Evolutionary conservation across 169 alveolate genomes (phyloP).

Genomic region (Theileria sp.): DNA sequence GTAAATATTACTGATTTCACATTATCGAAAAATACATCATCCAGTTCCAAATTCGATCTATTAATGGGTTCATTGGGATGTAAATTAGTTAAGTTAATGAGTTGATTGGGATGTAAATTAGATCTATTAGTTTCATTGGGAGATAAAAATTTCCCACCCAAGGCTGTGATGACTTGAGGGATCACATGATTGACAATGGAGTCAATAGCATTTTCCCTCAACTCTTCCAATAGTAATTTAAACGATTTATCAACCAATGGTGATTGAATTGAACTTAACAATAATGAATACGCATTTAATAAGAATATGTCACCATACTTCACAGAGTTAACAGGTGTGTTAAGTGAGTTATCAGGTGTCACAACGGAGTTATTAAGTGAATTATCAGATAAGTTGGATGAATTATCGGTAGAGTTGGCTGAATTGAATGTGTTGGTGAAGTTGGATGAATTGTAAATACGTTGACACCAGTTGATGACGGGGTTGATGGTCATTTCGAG

Average conservation of each 20-base stretch:
- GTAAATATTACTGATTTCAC: background rate
- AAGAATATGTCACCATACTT: background rate
- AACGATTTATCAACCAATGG: background rate
- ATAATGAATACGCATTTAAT: background rate
- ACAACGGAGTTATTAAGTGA: too few relatives aligned
- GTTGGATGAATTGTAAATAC: background rate
- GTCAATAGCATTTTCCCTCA: background rate
- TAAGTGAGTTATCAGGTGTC: too few relatives aligned
- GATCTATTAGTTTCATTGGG: too few relatives aligned
- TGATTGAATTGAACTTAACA: background rate
- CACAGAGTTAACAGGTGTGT: too few relatives aligned
- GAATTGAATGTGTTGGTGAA: too few relatives aligned
- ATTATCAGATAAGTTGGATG: too few relatives aligned
- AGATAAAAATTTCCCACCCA: background rate
- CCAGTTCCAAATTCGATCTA: background rate
- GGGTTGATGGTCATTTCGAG: constrained; percentile 1
- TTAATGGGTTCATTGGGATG: too few relatives aligned
- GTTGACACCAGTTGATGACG: constrained; percentile 1
- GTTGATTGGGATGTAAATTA: background rate
- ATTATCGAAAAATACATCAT: background rate
- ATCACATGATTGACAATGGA: background rate
- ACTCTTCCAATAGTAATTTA: background rate
- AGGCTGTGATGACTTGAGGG: background rate
- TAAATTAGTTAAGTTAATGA: too few relatives aligned
- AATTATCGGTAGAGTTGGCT: too few relatives aligned